Base-by-base conservation (phyloP, 257 asterid genomes). In the Petrea volubilis region DNA sequence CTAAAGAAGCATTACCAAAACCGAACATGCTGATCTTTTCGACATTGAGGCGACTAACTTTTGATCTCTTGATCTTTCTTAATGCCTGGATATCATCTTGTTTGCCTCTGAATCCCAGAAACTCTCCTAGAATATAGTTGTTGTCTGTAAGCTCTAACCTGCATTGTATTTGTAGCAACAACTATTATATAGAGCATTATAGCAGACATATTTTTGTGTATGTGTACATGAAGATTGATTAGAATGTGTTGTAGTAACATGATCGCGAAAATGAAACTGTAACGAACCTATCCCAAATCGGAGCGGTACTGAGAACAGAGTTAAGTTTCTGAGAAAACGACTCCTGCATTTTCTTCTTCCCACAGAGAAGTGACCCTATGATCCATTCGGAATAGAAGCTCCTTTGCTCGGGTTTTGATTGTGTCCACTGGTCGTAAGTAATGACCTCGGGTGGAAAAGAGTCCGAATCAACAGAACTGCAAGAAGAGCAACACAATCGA, bases 261-360 rank as follows among this genome's bases (percentile, higher is more conserved):
- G 21, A 60, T 41, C 31, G 47, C 13, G 20, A 44, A 64, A 53
- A 34, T 43, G 29, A 63, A 10, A 50, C 7, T 18, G 21, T 25
- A 53, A 74, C 84, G 15, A 67, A 92, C 97, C 97, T 93, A 70
- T 90, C 98, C 81, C 75, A 93, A 76, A 77, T 74, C 60, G 98
- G 98, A 75, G 97, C 90, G 1, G 97, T 90, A 82, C 83, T 66
- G 66, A 93, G 92, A 79, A 84, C 80, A 70, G 71, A 68, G 77
- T 82, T 83, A 28, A 93, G 86, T 70, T 83, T 89, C 77, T 84
- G 85, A 17, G 63, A 73, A 66, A 87, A 79, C 0, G 92, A 84
- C 44, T 84, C 92, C 64, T 80, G 93, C 50, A 59, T 60, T 65
- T 93, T 91, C 82, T 85, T 90, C 76, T 85, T 90, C 71, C 89